phyloP scores from a whole-genome alignment of 1,284 basidiomycete genomes.

The Ceratobasidium sp. region DNA sequence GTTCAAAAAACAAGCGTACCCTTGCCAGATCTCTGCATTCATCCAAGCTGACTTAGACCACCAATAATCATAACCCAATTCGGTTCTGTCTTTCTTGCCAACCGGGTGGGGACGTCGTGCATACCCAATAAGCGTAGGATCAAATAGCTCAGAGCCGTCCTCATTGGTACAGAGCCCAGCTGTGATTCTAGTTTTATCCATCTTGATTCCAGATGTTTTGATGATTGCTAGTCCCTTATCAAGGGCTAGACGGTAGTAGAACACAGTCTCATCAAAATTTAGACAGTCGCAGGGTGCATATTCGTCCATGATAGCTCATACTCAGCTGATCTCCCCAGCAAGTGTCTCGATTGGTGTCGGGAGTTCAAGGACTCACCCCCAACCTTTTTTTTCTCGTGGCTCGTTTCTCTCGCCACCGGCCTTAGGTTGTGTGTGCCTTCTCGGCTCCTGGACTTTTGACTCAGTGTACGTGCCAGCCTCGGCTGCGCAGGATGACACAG shows the following conservation, averaged over 20 bases:
- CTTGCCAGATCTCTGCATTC: constrained; percentile 52
- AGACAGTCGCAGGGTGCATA: constrained; percentile 53
- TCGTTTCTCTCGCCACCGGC: too few species aligned
- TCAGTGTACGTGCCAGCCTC: too few species aligned
- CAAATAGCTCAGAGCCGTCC: constrained; percentile 54
- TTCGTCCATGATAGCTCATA: constrained; percentile 50
- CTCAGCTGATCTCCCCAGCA: constrained; percentile 50
- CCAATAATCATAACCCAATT: constrained; percentile 53
- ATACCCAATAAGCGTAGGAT: constrained; percentile 54
- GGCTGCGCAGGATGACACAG: too few species aligned
- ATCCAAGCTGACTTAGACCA: constrained; percentile 56
- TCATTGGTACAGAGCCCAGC: constrained; percentile 54
- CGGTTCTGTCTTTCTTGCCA: constrained; percentile 48
- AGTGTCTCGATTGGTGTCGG: constrained; percentile 54
- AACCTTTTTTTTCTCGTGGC: too few species aligned
- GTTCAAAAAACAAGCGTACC: constrained; percentile 7
- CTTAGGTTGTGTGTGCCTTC: too few species aligned
- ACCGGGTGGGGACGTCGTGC: constrained; percentile 51
- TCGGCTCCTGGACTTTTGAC: too few species aligned
- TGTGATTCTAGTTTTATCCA: constrained; percentile 52
- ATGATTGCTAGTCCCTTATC: constrained; percentile 47
- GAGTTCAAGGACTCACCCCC: too few species aligned
- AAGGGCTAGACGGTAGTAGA: constrained; percentile 53
- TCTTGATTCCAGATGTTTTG: constrained; percentile 50
- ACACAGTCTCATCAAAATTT: constrained; percentile 57